Conservation (phyloP, 345 rosid species). For the Viola odorata region DNA sequence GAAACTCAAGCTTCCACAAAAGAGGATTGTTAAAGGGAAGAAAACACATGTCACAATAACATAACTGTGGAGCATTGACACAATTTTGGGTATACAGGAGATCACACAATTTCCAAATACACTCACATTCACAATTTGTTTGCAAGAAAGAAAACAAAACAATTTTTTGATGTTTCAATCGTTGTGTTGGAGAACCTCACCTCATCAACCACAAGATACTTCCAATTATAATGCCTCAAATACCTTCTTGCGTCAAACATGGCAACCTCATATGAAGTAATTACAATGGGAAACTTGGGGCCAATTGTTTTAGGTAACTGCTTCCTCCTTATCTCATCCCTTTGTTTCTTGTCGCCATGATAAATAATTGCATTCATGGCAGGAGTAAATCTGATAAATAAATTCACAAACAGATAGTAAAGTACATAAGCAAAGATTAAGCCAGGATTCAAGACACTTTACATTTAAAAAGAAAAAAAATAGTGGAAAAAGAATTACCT, state of each 20-base stretch:
- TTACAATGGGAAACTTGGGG: constrained; percentile 70
- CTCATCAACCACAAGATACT: constrained; percentile 94
- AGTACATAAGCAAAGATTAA: neutral
- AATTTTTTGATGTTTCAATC: too few species aligned
- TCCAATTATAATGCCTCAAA: constrained; percentile 75
- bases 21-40: too few species aligned
- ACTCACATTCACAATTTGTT: too few species aligned
- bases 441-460: neutral
- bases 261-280: constrained; percentile 94
- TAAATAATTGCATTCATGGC: constrained; percentile 66
- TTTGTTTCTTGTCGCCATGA: constrained; percentile 65
- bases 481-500: constrained; percentile 37
- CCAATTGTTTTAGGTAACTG: constrained; percentile 68
- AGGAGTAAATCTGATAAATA: constrained; percentile 60
- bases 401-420: neutral
- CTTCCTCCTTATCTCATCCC: constrained; percentile 62
- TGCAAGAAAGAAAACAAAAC: too few species aligned
- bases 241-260: constrained; percentile 57
- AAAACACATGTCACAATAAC: too few species aligned
- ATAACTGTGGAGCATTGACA: too few species aligned
- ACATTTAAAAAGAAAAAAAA: constrained; percentile 2
- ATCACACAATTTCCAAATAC: too few species aligned
- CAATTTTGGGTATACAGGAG: too few species aligned
- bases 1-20: neutral
- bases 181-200: constrained; percentile 20